Evolutionary conservation across 306 rosid genomes (phyloP).

Genomic region (Leucaena leucocephala): DNA sequence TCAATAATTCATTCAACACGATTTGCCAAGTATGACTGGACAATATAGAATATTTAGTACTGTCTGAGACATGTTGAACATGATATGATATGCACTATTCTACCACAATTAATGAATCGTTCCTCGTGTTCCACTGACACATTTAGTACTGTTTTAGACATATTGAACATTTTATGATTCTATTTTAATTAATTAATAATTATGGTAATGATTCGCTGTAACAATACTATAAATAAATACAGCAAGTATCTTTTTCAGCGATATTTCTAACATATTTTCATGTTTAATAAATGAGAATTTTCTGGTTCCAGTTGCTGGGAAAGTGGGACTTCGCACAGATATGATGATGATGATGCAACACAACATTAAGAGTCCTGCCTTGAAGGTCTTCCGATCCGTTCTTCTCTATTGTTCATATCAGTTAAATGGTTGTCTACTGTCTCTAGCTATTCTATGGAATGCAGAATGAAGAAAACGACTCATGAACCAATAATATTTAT

Average conservation of each 20-base stretch:
- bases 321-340: neutral
- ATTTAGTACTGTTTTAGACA: too few species aligned
- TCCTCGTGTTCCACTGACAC: too few species aligned
- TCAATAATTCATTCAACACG: neutral
- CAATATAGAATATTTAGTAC: neutral
- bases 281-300: neutral
- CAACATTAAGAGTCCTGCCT: neutral
- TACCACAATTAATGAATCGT: too few species aligned
- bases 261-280: neutral
- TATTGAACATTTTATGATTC: neutral
- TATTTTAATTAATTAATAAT: neutral
- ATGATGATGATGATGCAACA: neutral
- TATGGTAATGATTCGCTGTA: neutral
- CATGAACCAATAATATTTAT: neutral
- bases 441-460: neutral
- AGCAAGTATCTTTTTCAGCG: neutral
- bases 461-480: neutral
- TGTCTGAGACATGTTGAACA: neutral
- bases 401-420: neutral
- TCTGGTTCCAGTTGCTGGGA: neutral
- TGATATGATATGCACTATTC: too few species aligned
- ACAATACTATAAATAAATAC: neutral
- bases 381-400: neutral
- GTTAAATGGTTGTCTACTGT: neutral
- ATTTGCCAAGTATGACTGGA: neutral